Evolutionary conservation across 2,329 filamentous ascomycete genomes (phyloP).

Genomic region (Zymoseptoria ardabiliae): DNA sequence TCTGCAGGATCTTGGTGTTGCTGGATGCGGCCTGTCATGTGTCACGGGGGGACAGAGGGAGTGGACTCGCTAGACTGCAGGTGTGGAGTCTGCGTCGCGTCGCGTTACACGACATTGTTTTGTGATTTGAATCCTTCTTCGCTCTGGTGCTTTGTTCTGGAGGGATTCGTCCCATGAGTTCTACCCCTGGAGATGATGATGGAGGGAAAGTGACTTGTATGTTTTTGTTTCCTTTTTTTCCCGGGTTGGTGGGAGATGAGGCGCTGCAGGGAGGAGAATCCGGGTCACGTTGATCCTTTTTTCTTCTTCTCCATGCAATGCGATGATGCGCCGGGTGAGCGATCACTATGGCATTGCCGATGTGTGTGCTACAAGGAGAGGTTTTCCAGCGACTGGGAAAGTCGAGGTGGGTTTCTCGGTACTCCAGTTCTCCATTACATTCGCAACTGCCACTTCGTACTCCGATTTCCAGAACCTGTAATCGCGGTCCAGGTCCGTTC

Average conservation of each 20-base stretch:
- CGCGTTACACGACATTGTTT: background rate
- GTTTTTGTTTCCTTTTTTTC: no score
- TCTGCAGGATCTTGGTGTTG: background rate
- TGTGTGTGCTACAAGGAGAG: background rate
- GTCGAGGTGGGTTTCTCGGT: background rate
- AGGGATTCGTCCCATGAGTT: background rate
- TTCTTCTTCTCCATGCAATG: background rate
- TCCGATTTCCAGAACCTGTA: background rate
- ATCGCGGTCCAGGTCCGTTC: background rate
- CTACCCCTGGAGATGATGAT: no score
- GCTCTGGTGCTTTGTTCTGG: no score
- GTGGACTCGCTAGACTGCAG: background rate
- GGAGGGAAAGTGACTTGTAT: no score
- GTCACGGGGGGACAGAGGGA: background rate
- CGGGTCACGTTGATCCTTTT: background rate
- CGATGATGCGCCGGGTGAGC: background rate
- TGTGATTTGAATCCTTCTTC: background rate
- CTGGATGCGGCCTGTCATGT: background rate
- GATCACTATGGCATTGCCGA: background rate
- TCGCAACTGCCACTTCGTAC: background rate
- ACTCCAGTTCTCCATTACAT: background rate
- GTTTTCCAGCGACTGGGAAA: background rate
- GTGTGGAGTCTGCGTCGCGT: background rate
- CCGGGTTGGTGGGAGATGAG: background rate
- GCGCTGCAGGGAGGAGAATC: background rate